Conservation (phyloP, 2,329 filamentous ascomycete species). For the Clonostachys solani region DNA sequence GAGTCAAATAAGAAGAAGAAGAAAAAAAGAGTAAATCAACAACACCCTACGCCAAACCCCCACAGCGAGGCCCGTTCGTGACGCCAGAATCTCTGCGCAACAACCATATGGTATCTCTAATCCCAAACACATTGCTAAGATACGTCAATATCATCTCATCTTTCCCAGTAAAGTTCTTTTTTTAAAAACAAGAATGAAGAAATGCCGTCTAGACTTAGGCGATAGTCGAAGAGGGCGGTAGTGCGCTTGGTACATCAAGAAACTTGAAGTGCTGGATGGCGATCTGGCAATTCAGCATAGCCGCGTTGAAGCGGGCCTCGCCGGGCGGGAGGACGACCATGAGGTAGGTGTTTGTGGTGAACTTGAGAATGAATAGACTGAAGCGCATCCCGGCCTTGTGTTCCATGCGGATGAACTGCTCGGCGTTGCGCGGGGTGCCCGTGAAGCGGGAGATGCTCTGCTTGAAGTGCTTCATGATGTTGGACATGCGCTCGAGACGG, state of each 20-base stretch:
- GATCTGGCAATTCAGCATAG: constrained; percentile 84
- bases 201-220: not conserved
- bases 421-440: constrained; percentile 73
- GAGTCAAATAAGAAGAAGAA: no score
- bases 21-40: no score
- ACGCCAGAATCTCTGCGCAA: no score
- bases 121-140: constrained; percentile 1
- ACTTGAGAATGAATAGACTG: constrained; percentile 90
- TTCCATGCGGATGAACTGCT: constrained; percentile 78
- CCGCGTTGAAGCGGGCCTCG: constrained; percentile 86
- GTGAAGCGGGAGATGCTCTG: constrained; percentile 75
- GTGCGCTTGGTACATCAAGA: constrained; percentile 43
- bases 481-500: constrained; percentile 88
- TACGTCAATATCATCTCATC: not conserved
- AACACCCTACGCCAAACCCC: no score
- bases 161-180: not conserved
- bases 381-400: constrained; percentile 75
- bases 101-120: constrained; percentile 4
- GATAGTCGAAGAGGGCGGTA: constrained; percentile 4
- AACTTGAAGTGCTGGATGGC: constrained; percentile 77
- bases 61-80: no score
- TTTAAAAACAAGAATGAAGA: not conserved
- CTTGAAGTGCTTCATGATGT: constrained; percentile 98
- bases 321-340: constrained; percentile 88
- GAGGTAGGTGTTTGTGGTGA: constrained; percentile 97